Evolutionary conservation across 78 protist genomes (phyloP).

Genomic region (Mastigamoeba balamuthi): DNA sequence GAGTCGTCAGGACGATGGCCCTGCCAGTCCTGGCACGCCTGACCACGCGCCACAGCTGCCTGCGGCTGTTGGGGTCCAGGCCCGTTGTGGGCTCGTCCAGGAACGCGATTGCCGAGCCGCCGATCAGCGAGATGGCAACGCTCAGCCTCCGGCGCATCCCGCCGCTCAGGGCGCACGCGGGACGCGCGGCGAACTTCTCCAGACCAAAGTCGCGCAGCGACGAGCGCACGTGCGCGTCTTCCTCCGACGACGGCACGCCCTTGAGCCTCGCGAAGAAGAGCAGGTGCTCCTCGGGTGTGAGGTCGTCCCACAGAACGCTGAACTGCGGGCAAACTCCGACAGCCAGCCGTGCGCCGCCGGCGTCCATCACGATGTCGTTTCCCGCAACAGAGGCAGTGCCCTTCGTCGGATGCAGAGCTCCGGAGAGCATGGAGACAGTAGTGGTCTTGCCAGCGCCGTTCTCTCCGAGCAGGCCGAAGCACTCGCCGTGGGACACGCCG

Average conservation of each 20-base stretch:
- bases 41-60: constrained; percentile 57
- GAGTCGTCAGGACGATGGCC: constrained; percentile 36
- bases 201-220: constrained; percentile 11
- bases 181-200: background rate
- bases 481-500: constrained; percentile 39
- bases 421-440: constrained; percentile 48
- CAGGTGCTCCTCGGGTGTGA: constrained; percentile 65
- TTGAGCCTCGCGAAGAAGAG: constrained; percentile 56
- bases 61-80: constrained; percentile 60
- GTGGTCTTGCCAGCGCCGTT: constrained; percentile 91
- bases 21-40: constrained; percentile 15
- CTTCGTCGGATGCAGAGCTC: constrained; percentile 28
- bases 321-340: constrained; percentile 88
- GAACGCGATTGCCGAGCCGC: constrained; percentile 4
- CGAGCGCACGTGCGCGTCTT: background rate
- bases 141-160: constrained; percentile 57
- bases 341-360: constrained; percentile 15
- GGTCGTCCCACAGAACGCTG: constrained; percentile 65
- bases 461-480: constrained; percentile 81
- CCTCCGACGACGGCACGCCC: constrained; percentile 14
- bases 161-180: constrained; percentile 8
- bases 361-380: constrained; percentile 11
- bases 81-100: constrained; percentile 50
- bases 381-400: constrained; percentile 57
- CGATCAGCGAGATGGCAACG: constrained; percentile 39